Evolutionary conservation across 768 basidiomycete species (phyloP).

Genomic region (Lentinus tigrinus): DNA sequence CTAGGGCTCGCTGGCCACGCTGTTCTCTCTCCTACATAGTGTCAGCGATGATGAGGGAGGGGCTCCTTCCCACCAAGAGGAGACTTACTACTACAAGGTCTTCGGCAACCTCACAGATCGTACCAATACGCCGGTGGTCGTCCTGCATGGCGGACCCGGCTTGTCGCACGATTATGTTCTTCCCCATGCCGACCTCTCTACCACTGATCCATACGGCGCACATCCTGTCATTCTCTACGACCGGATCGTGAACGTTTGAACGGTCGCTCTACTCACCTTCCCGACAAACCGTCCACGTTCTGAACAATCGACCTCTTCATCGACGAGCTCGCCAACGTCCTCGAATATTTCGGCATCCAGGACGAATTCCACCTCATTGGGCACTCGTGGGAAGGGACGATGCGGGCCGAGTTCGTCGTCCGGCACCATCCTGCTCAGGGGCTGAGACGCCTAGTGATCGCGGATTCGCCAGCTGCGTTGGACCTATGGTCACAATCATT

Average conservation of each 20-base stretch:
- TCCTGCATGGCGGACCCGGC: conserved; percentile 50
- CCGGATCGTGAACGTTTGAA: conserved; percentile 47
- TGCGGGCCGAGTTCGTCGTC: conserved; percentile 42
- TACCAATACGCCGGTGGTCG: conserved; percentile 34
- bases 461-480: conserved; percentile 45
- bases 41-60: conserved; percentile 16
- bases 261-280: conserved; percentile 44
- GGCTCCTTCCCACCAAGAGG: conserved; percentile 21
- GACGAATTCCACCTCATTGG: conserved; percentile 47
- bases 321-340: conserved; percentile 51
- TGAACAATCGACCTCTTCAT: conserved; percentile 52
- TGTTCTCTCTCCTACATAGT: too few relatives aligned
- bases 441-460: conserved; percentile 41
- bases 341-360: conserved; percentile 40
- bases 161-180: conserved; percentile 41
- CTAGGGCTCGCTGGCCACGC: neutral
- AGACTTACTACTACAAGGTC: conserved; percentile 41
- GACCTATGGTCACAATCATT: conserved; percentile 39
- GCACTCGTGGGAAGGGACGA: conserved; percentile 60
- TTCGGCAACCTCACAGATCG: conserved; percentile 40
- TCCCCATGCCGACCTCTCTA: conserved; percentile 37
- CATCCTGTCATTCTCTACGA: conserved; percentile 51
- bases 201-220: conserved; percentile 31
- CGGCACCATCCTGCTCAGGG: conserved; percentile 42
- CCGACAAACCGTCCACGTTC: conserved; percentile 34